These are phyloP conservation scores for Caloboletus firmus DNA, from an alignment of 1,284 basidiomycete species.

Conservation along the genomic window DNA sequence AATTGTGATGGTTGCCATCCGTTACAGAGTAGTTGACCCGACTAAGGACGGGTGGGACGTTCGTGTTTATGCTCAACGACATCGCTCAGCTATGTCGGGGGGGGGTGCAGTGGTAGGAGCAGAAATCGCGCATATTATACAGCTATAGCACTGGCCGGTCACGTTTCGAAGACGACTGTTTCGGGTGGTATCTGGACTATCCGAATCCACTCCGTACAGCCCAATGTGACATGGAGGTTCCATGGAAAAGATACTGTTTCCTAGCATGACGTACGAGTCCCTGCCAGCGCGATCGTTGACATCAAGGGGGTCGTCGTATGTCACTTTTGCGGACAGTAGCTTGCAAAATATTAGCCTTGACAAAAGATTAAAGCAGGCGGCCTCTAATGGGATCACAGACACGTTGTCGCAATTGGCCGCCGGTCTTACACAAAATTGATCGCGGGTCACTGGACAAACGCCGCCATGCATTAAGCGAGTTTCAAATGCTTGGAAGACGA, in stretches of 20 bases:
- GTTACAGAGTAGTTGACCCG: conserved; percentile 20
- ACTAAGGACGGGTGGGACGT: conserved; percentile 23
- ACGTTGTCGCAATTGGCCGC: conserved; percentile 13
- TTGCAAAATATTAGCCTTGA: conserved; percentile 3
- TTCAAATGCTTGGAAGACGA: conserved; percentile 22
- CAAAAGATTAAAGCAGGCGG: conserved; percentile 4
- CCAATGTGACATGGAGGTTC: conserved; percentile 14
- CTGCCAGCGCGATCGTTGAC: conserved; percentile 22
- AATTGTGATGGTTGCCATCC: conserved; percentile 15
- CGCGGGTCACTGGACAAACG: not conserved
- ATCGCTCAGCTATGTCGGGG: conserved; percentile 19
- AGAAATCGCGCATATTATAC: conserved; percentile 24
- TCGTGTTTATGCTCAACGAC: conserved; percentile 34
- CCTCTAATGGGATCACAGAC: conserved; percentile 3
- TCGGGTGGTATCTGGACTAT: conserved; percentile 12
- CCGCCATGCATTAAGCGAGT: conserved; percentile 8
- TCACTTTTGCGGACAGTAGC: conserved; percentile 8
- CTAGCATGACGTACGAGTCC: conserved; percentile 21
- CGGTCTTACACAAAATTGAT: conserved; percentile 17
- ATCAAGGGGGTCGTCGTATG: conserved; percentile 7
- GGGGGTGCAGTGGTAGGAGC: conserved; percentile 3
- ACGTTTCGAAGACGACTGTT: conserved; percentile 29
- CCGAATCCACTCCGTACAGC: conserved; percentile 13
- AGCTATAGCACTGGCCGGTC: conserved; percentile 14
- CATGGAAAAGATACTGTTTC: conserved; percentile 3